These are phyloP conservation scores for Talaromyces sp. DNA, from an alignment of 2,329 filamentous ascomycete species.

Conservation along the genomic window DNA sequence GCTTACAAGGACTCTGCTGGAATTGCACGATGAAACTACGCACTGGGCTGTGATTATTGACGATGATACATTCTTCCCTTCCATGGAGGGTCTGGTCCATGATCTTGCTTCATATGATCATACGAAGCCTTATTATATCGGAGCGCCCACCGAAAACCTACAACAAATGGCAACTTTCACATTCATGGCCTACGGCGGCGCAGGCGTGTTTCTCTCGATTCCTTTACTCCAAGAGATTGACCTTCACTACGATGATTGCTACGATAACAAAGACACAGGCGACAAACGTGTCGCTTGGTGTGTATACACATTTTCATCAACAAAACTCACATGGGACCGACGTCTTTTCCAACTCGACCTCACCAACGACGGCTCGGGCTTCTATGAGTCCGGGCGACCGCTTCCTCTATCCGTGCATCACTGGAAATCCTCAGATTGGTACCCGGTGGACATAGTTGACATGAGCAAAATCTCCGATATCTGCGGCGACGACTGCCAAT, in stretches of 20 bases:
- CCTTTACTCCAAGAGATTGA: conserved; percentile 53
- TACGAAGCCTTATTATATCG: conserved; percentile 53
- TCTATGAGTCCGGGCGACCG: conserved; percentile 57
- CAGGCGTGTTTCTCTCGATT: conserved; percentile 57
- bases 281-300: conserved; percentile 59
- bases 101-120: conserved; percentile 51
- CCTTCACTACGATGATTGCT: conserved; percentile 51
- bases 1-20: conserved; percentile 50
- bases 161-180: conserved; percentile 52
- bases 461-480: conserved; percentile 50
- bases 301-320: conserved; percentile 54
- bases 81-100: conserved; percentile 50
- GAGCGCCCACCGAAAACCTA: conserved; percentile 58
- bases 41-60: conserved; percentile 59
- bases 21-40: conserved; percentile 41
- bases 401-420: conserved; percentile 58
- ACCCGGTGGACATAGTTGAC: conserved; percentile 44
- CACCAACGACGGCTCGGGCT: conserved; percentile 54
- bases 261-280: conserved; percentile 46
- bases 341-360: conserved; percentile 60
- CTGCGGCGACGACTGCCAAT: conserved; percentile 56
- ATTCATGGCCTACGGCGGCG: conserved; percentile 61
- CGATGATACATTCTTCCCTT: conserved; percentile 64
- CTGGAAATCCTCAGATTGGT: conserved; percentile 57
- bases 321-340: conserved; percentile 54